Evolutionary conservation across 306 rosid genomes (phyloP).

Genomic region (Potentilla sterilis): DNA sequence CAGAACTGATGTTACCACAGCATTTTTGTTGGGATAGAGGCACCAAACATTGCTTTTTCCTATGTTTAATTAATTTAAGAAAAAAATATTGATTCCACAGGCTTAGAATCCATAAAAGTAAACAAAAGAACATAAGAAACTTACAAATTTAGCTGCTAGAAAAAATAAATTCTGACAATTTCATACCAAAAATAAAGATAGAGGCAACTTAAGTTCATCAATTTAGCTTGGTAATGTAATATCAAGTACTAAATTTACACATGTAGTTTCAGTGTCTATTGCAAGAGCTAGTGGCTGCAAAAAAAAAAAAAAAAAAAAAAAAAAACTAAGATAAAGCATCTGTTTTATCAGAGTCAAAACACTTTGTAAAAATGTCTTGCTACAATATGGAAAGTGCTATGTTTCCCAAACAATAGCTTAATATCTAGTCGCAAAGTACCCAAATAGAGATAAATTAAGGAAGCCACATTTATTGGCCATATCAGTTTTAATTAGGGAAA

Average conservation of each 20-base stretch:
- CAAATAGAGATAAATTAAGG: constrained; percentile 1
- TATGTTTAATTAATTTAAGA: constrained; percentile 30
- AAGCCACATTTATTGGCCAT: constrained; percentile 3
- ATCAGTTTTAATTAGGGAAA: neutral
- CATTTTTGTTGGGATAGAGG: constrained; percentile 88
- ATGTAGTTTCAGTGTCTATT: neutral
- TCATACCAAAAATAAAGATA: neutral
- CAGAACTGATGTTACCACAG: constrained; percentile 53
- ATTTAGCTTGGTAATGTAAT: constrained; percentile 7
- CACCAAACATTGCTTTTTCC: constrained; percentile 79
- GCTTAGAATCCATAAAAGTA: constrained; percentile 8
- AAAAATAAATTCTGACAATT: neutral
- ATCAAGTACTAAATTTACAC: constrained; percentile 18
- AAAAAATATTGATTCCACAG: constrained; percentile 18
- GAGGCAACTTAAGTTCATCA: constrained; percentile 2
- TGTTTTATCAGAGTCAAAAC: neutral
- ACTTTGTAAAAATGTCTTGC: neutral
- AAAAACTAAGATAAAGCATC: neutral
- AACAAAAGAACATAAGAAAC: neutral
- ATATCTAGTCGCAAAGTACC: neutral
- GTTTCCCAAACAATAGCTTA: constrained; percentile 2
- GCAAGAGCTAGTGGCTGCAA: neutral
- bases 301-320: neutral
- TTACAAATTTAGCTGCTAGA: constrained; percentile 4
- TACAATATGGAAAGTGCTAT: constrained; percentile 10